These are phyloP conservation scores for Rhodomyrtus tomentosa DNA, from an alignment of 345 rosid genomes.

Conservation along the genomic window DNA sequence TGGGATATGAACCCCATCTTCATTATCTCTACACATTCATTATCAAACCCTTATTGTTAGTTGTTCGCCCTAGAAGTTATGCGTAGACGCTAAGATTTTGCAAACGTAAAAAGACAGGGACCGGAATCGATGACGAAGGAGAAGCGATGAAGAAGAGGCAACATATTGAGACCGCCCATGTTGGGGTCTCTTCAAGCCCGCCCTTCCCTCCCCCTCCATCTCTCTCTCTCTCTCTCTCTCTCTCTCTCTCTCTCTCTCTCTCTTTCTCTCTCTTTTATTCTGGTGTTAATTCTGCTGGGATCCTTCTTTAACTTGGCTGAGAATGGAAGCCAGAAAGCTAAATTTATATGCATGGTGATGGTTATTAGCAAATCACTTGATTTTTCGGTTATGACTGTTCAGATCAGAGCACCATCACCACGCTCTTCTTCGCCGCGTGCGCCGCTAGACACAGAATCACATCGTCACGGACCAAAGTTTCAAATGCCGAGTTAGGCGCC, in stretches of 20 bases:
- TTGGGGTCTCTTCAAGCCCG: constrained; percentile 13
- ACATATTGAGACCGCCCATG: constrained; percentile 10
- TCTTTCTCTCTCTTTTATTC: too few relatives aligned
- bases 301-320: not conserved
- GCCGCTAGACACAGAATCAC: too few relatives aligned
- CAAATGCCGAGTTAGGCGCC: not conserved
- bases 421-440: too few relatives aligned
- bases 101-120: not conserved
- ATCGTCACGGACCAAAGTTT: constrained; percentile 5
- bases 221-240: too few relatives aligned
- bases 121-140: constrained; percentile 4
- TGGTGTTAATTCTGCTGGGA: too few relatives aligned
- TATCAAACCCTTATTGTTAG: not conserved
- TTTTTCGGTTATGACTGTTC: not conserved
- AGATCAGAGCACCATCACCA: not conserved
- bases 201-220: not conserved
- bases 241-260: too few relatives aligned
- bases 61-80: not conserved
- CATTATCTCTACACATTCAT: constrained; percentile 17
- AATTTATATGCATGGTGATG: not conserved
- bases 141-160: constrained; percentile 4
- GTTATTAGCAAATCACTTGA: not conserved
- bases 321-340: not conserved
- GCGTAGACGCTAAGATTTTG: not conserved
- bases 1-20: constrained; percentile 17